Base-by-base conservation (phyloP, 140 eudicot species). In the Artemisia princeps region DNA sequence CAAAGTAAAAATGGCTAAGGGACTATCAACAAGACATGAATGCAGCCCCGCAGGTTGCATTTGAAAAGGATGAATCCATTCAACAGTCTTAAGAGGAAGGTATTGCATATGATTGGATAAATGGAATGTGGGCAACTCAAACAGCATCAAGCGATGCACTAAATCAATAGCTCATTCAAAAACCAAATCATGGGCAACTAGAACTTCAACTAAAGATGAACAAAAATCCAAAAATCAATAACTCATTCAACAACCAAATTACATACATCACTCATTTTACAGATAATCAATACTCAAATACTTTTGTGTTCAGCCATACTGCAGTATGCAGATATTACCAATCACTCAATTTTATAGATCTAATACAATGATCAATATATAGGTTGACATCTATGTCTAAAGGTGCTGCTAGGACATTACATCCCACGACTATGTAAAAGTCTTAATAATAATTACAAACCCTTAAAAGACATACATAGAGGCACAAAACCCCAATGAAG, bases 171-270 rank as follows among this genome's bases (percentile, higher is more conserved):
- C 46, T 30, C 51, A 24, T 28, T 6, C 30, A 6, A 57, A 24
- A 57, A 15, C 40, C 8, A 28, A 28, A 28, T 24, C 3, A 45
- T 45, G 51, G 51, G 51, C n/a, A 45, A 45, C 51, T 45, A 13
- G 1, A 45, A 9, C 11, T 11, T 45, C 51, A 11, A 7, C 12
- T 7, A 45, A 45, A 45, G 51, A 45, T 45, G 37, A 45, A 45
- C n/a, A 45, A 8, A 45, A 45, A 20, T 20, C 23, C n/a, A 45
- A 8, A 45, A 45, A 0, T 20, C 23, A 55, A 55, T 37, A 54
- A 20, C 50, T 44, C 68, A 73, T 60, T 45, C 77, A 37, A 74
- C 74, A 59, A 60, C 50, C 50, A 60, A 28, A 28, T 28, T 24
- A 28, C 37, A 28, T 6, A 3, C 37, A 28, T 28, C 37, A 28